These are phyloP conservation scores for Coffea humblotiana DNA, from an alignment of 305 asterid genomes.

Conservation along the genomic window DNA sequence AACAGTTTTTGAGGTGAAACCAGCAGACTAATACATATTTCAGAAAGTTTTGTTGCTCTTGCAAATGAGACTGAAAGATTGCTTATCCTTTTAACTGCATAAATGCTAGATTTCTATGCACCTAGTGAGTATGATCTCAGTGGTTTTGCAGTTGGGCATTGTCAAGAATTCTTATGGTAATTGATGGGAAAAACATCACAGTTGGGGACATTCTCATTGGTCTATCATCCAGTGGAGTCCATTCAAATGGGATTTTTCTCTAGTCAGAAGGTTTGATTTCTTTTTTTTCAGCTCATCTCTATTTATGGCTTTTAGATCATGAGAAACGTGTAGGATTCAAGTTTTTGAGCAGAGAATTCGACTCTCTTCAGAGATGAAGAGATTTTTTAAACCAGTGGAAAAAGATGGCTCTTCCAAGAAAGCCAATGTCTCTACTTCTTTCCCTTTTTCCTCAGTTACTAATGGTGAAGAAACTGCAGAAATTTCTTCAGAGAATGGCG, in stretches of 20 bases:
- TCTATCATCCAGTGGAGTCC: slow-evolving; percentile 94
- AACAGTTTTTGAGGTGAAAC: neutral
- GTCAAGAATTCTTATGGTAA: slow-evolving; percentile 71
- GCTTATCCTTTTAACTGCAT: slow-evolving; percentile 63
- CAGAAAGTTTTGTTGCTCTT: neutral
- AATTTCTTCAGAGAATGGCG: slow-evolving; percentile 27
- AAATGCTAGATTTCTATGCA: slow-evolving; percentile 93
- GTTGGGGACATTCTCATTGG: slow-evolving; percentile 86
- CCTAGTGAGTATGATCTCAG: slow-evolving; percentile 93
- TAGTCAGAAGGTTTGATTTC: slow-evolving; percentile 74
- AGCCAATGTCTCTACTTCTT: slow-evolving; percentile 41
- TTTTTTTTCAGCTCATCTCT: too few relatives aligned
- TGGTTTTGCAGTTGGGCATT: slow-evolving; percentile 89
- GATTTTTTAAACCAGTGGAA: slow-evolving; percentile 80
- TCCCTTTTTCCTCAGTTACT: slow-evolving; percentile 28
- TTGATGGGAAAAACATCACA: slow-evolving; percentile 70
- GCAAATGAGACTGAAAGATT: neutral
- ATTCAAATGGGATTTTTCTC: slow-evolving; percentile 91
- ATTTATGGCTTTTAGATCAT: too few relatives aligned
- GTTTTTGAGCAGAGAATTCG: neutral
- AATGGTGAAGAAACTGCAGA: slow-evolving; percentile 29
- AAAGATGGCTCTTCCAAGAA: slow-evolving; percentile 75
- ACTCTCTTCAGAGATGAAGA: slow-evolving; percentile 45
- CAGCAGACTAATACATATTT: neutral
- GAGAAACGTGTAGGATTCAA: slow-evolving; percentile 5